Base-by-base conservation (phyloP, 495 filamentous ascomycete species). In the Talaromyces stipitatus region DNA sequence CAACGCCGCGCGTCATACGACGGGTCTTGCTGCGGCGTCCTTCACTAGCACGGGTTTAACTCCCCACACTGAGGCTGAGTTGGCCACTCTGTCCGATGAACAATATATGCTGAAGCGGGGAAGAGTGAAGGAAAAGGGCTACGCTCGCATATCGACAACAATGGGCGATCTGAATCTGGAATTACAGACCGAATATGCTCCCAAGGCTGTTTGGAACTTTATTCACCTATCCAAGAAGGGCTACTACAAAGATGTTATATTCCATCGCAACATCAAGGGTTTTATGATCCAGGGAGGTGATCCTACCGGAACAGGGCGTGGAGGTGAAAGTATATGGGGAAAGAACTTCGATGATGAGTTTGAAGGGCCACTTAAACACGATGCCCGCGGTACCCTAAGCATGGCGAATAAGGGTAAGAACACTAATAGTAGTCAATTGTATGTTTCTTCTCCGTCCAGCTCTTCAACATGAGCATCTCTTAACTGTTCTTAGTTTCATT, bases 371-470 rank as follows among this genome's bases (percentile, higher is more conserved):
- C 64, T 91, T 28, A 83, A 82, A 24, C 92, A 97, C 63, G 85
- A 92, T 64, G 68, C 75, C 0, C 73, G 94, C 3, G 94, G 94
- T 2, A 78, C 94, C 1, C 61, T 97, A 11, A 88, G 84, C 61
- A 98, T 98, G 94, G 94, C 94, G 29, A 98, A 98, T 63, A 98
- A 98, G 62, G 94, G 94, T 26, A 96, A 96, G 61, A 91, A 97
- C 60, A 97, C 95, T 2, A 98, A 98, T 64, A 90, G 87, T 30
- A 86, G 81, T 55, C 94, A 98, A 72, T 98, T 97, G 74, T 77
- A 52, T 68, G 74, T 55, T 55, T 36, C 55, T 24, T 27, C 54
- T 11, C n/a, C 32, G 30, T 51, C 26, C 10, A 10, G 10, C 18
- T 38, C 16, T 22, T 27, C 29, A 18, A 20, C n/a, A 27, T 30